Conservation (phyloP, 1,139 yeast genomes). For the Lodderomyces parapsilosis region DNA sequence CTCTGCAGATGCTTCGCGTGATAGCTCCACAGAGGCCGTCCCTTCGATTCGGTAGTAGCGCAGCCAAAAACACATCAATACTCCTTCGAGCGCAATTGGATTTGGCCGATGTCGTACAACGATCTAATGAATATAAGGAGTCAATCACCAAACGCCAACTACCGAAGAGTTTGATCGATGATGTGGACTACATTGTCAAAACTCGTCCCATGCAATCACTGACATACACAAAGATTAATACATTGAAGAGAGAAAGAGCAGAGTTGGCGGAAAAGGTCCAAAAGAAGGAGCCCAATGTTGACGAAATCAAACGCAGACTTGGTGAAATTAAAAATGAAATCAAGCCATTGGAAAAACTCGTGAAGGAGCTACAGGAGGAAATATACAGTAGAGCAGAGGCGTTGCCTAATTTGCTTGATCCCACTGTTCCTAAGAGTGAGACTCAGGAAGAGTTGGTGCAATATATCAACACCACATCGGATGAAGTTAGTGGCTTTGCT, state of each 20-base stretch:
- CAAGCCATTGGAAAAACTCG: conserved; percentile 33
- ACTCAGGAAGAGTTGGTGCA: conserved; percentile 38
- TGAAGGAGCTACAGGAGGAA: conserved; percentile 22
- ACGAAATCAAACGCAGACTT: conserved; percentile 21
- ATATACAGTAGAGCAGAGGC: conserved; percentile 45
- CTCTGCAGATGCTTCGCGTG: background rate
- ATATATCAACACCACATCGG: conserved; percentile 45
- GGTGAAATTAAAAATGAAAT: conserved; percentile 34
- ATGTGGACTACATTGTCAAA: conserved; percentile 32
- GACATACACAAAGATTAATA: conserved; percentile 23
- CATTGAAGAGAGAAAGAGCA: conserved; percentile 29
- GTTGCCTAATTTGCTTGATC: conserved; percentile 69
- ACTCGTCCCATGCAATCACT: conserved; percentile 25
- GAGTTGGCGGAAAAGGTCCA: conserved; percentile 22
- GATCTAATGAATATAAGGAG: conserved; percentile 36
- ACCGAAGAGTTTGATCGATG: conserved; percentile 23
- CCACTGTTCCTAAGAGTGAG: conserved; percentile 48
- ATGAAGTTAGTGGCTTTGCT: conserved; percentile 18
- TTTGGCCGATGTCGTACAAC: conserved; percentile 42
- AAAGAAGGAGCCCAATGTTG: conserved; percentile 9
- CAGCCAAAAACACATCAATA: conserved; percentile 12
- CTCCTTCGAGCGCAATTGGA: conserved; percentile 31
- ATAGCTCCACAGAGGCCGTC: background rate
- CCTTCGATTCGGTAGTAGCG: conserved; percentile 6
- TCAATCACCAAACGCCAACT: conserved; percentile 50